Base-by-base conservation (phyloP, 768 basidiomycete genomes). In the Trametes maxima region DNA sequence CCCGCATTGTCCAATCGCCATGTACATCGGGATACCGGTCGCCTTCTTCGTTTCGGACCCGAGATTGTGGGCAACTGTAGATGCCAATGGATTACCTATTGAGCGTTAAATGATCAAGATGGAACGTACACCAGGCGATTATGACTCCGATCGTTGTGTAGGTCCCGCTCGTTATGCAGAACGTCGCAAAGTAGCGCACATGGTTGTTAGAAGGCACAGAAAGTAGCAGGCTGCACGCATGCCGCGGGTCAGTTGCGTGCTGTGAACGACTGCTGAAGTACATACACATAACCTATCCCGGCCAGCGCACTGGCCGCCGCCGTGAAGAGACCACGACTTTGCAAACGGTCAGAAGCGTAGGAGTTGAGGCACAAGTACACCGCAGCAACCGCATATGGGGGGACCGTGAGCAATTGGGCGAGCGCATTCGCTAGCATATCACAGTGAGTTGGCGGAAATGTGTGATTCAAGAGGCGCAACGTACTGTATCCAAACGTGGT, bases 21-120 rank as follows among this genome's bases (percentile, higher is more conserved):
- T 90, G 69, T 90, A 90, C 74, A 89, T 80, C 10, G 88, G 88
- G 35, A 90, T 87, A 0, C 89, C 89, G 0, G 88, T 84, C 0
- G 90, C 89, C 57, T 83, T 85, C 73, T 92, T 90, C 0, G 86
- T 85, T 67, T 92, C 90, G 0, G 89, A 90, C 3, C 88, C 89
- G 7, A 90, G 79, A 66, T 90, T 92, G 67, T 90, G 88, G 3
- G 87, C 83, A 65, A 81, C 86, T 90, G 57, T n/a, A 43, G 54
- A 24, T 3, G 50, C 37, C 21, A n/a, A 14, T 16, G 33, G 21
- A 24, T 19, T 37, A 68, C 24, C 63, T 47, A 17, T 36, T 10
- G 5, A 35, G 25, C 46, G 24, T 3, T 12, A 37, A 11, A 24
- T 17, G 17, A 12, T 5, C 24, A 19, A 1, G 17, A n/a, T 45